A percentile compares a stretch with the other conserved stretches of the same genome.
Evolutionary conservation across 2,329 filamentous ascomycete genomes (phyloP).

Genomic region (Ilyonectria destructans): DNA sequence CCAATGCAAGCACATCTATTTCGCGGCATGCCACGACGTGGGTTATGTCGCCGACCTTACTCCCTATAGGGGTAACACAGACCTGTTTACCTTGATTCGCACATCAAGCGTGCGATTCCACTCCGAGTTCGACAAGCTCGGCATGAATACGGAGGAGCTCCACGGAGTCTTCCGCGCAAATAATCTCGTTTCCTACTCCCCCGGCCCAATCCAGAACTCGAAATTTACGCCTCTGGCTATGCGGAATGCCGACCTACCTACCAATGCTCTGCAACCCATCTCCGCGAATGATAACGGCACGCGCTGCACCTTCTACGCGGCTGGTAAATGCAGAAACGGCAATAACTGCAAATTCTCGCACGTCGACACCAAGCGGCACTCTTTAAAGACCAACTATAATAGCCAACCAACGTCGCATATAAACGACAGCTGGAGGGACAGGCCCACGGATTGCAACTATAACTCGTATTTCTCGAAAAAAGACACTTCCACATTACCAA

Average conservation of each 20-base stretch:
- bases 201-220: constrained; percentile 19
- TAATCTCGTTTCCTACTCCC: constrained; percentile 47
- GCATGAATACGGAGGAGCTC: constrained; percentile 67
- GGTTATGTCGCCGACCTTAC: constrained; percentile 69
- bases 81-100: constrained; percentile 71
- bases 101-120: constrained; percentile 64
- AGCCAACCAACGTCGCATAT: constrained; percentile 30
- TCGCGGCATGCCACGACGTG: constrained; percentile 74
- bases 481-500: constrained; percentile 37
- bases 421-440: constrained; percentile 27
- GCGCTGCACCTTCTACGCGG: constrained; percentile 39
- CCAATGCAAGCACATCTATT: constrained; percentile 77
- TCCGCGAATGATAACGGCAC: constrained; percentile 22
- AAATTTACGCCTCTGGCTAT: constrained; percentile 2
- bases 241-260: constrained; percentile 18
- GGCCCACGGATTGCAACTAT: constrained; percentile 3
- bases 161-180: constrained; percentile 67
- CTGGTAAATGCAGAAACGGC: constrained; percentile 46
- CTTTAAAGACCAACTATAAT: constrained; percentile 24
- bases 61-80: constrained; percentile 64
- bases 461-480: constrained; percentile 1
- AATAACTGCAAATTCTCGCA: constrained; percentile 40
- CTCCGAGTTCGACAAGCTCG: constrained; percentile 67
- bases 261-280: constrained; percentile 11
- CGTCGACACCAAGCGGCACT: constrained; percentile 29